Percentiles rank a stretch among this genome's conserved stretches.
phyloP scores from a whole-genome alignment of 768 basidiomycete genomes.

The Nevesoporus exiguus region DNA sequence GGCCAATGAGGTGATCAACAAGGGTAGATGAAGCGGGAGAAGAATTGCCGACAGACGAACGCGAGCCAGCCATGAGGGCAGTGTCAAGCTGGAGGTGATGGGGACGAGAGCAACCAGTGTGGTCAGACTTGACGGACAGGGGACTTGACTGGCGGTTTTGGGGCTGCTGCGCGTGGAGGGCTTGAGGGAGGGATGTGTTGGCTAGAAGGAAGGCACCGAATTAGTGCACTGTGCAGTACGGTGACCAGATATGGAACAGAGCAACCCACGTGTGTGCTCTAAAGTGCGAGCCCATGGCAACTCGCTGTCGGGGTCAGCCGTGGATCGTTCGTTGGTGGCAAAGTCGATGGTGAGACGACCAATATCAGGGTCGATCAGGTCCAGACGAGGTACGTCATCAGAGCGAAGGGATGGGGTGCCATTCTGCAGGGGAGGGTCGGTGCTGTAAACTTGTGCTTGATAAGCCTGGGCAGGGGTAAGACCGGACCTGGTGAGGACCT shows the following conservation, averaged over 20 bases:
- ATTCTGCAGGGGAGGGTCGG: conserved; percentile 37
- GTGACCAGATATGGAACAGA: conserved; percentile 28
- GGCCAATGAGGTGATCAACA: conserved; percentile 32
- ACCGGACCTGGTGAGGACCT: conserved; percentile 45
- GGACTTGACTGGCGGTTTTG: conserved; percentile 35
- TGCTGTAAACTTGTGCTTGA: conserved; percentile 68
- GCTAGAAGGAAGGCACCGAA: conserved; percentile 23
- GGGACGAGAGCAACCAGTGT: conserved; percentile 36
- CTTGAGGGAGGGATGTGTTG: conserved; percentile 24
- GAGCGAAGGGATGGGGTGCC: conserved; percentile 24
- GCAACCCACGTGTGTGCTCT: conserved; percentile 44
- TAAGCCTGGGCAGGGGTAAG: conserved; percentile 79
- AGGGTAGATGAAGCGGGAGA: conserved; percentile 44
- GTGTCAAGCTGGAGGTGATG: conserved; percentile 63
- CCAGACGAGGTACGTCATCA: conserved; percentile 37
- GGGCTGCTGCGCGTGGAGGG: conserved; percentile 21
- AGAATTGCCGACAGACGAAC: conserved; percentile 41
- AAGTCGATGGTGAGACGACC: conserved; percentile 61
- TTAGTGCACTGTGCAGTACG: conserved; percentile 28
- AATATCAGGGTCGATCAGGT: conserved; percentile 52
- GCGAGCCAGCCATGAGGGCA: conserved; percentile 37
- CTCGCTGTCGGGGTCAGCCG: conserved; percentile 46
- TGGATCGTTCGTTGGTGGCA: conserved; percentile 32
- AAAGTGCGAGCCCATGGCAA: conserved; percentile 49
- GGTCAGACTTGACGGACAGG: conserved; percentile 38